These are phyloP conservation scores for Heterobasidion annosum DNA, from an alignment of 1,284 basidiomycete species.

Conservation along the genomic window DNA sequence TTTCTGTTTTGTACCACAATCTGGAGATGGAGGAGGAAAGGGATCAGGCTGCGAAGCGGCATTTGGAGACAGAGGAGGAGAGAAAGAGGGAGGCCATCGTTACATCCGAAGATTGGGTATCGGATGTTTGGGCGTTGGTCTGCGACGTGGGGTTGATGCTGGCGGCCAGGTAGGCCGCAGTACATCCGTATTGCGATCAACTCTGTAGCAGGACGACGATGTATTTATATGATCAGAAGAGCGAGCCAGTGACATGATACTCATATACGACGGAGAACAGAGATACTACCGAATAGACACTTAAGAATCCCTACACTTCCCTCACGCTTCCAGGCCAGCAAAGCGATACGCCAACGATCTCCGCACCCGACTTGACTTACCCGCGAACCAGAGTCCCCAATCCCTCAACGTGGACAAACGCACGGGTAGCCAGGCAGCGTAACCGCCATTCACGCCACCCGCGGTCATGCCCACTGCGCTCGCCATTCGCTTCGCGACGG, in stretches of 20 bases:
- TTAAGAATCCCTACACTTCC: background rate
- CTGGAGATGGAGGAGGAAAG: slow-evolving; percentile 45
- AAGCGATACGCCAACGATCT: slow-evolving; percentile 15
- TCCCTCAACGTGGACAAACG: slow-evolving; percentile 13
- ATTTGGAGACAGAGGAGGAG: slow-evolving; percentile 34
- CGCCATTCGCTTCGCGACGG: slow-evolving; percentile 9
- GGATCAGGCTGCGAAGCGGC: slow-evolving; percentile 41
- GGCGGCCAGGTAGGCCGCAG: slow-evolving; percentile 26
- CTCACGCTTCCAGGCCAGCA: slow-evolving; percentile 14
- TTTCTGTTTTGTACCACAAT: slow-evolving; percentile 65
- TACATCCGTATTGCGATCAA: background rate
- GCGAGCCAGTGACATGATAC: background rate
- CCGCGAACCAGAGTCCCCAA: slow-evolving; percentile 12
- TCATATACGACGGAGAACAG: background rate
- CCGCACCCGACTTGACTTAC: slow-evolving; percentile 13
- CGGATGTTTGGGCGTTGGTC: slow-evolving; percentile 49
- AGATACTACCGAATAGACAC: background rate
- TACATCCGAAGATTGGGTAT: slow-evolving; percentile 41
- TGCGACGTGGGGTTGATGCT: slow-evolving; percentile 47
- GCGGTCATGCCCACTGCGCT: slow-evolving; percentile 11
- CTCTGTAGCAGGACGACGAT: too few relatives aligned
- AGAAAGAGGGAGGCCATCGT: slow-evolving; percentile 29
- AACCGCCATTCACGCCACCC: background rate
- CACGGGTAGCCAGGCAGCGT: slow-evolving; percentile 7
- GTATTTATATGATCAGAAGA: too few relatives aligned